A percentile compares a stretch with the other conserved stretches of the same genome.
These are phyloP conservation scores for Leishmania martiniquensis DNA, from an alignment of 208 protist genomes.

Conservation along the genomic window DNA sequence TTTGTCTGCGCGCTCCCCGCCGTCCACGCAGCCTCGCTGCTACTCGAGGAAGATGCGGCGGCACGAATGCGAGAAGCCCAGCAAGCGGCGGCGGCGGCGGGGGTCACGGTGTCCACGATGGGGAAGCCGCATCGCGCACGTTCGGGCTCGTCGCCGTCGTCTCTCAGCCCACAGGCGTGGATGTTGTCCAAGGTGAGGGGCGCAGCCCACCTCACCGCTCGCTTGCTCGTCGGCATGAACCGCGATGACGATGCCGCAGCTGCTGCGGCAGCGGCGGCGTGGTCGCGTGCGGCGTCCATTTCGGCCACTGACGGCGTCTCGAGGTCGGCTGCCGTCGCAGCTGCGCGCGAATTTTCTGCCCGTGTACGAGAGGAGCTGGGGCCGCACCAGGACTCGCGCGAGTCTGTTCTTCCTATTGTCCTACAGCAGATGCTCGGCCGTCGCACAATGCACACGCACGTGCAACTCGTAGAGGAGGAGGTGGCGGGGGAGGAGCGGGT, in stretches of 20 bases:
- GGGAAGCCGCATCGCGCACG: not conserved
- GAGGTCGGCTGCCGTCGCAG: constrained; percentile 17
- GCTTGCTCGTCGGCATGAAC: constrained; percentile 2
- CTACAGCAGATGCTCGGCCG: constrained; percentile 33
- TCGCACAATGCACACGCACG: constrained; percentile 18
- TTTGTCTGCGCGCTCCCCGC: constrained; percentile 20
- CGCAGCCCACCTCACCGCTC: not conserved
- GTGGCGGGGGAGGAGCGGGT: not conserved
- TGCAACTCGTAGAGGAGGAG: constrained; percentile 17
- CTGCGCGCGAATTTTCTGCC: constrained; percentile 11
- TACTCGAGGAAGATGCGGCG: constrained; percentile 14
- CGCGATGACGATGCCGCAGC: not conserved
- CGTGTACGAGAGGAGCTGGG: constrained; percentile 40
- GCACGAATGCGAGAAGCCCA: not conserved
- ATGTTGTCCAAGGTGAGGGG: not conserved
- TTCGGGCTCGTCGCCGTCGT: not conserved
- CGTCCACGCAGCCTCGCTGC: not conserved
- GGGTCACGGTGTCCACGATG: not conserved
- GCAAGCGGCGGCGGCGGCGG: constrained; percentile 7
- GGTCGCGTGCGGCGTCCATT: constrained; percentile 1
- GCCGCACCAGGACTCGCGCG: constrained; percentile 26
- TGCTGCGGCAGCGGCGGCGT: not conserved
- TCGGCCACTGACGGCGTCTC: constrained; percentile 6
- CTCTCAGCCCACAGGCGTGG: not conserved
- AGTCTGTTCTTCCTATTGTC: constrained; percentile 19